Percentiles rank a stretch among this genome's conserved stretches.
phyloP scores from a whole-genome alignment of 192 early-diverging fungal genomes.

The Coemansia sp. region DNA sequence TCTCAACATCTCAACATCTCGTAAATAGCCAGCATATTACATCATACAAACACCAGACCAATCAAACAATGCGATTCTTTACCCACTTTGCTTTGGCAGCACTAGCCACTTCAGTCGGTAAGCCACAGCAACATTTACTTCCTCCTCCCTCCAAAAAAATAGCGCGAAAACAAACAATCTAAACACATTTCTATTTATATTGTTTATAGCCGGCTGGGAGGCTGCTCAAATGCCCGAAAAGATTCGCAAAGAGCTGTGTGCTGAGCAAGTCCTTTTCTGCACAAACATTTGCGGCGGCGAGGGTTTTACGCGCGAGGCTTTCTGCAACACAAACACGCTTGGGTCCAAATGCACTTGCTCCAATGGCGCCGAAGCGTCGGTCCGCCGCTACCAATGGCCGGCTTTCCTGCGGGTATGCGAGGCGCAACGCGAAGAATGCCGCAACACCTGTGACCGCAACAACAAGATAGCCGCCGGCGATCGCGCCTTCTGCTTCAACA shows the following conservation, averaged over 20 bases:
- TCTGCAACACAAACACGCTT: conserved; percentile 47
- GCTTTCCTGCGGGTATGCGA: conserved; percentile 53
- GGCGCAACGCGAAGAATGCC: conserved; percentile 40
- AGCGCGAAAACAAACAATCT: not conserved
- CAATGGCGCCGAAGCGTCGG: conserved; percentile 48
- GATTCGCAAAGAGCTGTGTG: conserved; percentile 50
- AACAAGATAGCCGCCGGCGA: conserved; percentile 15
- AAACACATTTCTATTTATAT: not conserved
- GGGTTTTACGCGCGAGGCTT: conserved; percentile 35
- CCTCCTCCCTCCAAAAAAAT: not conserved
- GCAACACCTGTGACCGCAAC: conserved; percentile 29
- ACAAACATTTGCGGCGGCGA: conserved; percentile 50
- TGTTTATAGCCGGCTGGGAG: conserved; percentile 36
- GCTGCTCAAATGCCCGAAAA: conserved; percentile 45
- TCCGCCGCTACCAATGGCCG: conserved; percentile 49
- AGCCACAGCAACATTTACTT: not conserved
- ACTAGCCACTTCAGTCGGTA: conserved; percentile 22
- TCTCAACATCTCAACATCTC: too few relatives aligned
- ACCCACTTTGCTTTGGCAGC: conserved; percentile 14
- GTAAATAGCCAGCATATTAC: not conserved
- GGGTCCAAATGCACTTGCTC: conserved; percentile 45
- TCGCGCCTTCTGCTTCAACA: conserved; percentile 42
- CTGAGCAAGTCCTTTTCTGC: conserved; percentile 50
- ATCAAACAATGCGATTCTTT: conserved; percentile 1
- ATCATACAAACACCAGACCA: not conserved